Conservation (phyloP, 345 rosid genomes). For the Eutrema japonicum region DNA sequence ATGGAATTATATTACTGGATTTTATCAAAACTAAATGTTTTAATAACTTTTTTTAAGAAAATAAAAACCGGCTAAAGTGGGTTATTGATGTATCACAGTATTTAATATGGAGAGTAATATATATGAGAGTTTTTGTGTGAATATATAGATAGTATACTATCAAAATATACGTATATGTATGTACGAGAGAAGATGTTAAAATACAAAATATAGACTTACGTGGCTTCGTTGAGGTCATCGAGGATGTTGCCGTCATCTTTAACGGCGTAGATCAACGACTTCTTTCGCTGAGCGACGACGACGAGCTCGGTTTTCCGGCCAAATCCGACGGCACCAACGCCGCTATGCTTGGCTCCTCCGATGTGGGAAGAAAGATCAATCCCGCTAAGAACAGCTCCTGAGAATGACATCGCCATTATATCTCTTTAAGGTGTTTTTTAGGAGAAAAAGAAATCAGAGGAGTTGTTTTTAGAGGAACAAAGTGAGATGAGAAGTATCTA, state of each 20-base stretch:
- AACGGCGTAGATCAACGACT: conserved; percentile 35
- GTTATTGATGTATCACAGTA: not conserved
- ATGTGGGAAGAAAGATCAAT: conserved; percentile 17
- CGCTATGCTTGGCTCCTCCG: conserved; percentile 16
- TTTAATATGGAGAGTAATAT: not conserved
- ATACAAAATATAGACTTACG: conserved; percentile 26
- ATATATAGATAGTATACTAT: not conserved
- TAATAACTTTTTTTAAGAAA: too few relatives aligned
- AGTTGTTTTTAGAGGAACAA: not conserved
- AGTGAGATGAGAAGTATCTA: conserved; percentile 30
- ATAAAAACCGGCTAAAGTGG: not conserved
- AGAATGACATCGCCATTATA: conserved; percentile 38
- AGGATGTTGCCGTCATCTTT: conserved; percentile 38
- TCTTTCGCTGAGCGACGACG: conserved; percentile 34
- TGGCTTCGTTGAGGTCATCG: conserved; percentile 37
- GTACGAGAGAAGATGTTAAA: not conserved
- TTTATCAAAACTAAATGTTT: too few relatives aligned
- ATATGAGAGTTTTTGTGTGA: not conserved
- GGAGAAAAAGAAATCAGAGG: not conserved
- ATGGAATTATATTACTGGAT: too few relatives aligned
- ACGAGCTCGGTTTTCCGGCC: conserved; percentile 28
- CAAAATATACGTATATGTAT: too few relatives aligned
- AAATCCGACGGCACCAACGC: conserved; percentile 10
- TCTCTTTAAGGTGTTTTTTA: not conserved
- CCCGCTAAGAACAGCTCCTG: conserved; percentile 39